A percentile compares a stretch with the other conserved stretches of the same genome.
phyloP scores from a whole-genome alignment of 75 land plant species.

The Larix kaempferi region DNA sequence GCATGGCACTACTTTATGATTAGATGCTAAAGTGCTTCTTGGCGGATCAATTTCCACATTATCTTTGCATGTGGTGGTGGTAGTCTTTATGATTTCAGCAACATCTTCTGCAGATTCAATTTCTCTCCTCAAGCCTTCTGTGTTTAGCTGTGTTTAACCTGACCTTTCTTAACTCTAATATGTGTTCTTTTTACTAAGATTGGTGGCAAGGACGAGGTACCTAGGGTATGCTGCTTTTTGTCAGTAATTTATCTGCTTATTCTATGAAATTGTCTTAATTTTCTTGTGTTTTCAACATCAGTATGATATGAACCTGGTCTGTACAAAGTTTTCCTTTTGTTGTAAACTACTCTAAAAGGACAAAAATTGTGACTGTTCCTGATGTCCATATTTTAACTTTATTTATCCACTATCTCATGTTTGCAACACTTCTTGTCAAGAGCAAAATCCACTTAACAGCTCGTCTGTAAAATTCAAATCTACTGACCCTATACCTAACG shows the following conservation, averaged over 20 bases:
- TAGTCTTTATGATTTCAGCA: neutral
- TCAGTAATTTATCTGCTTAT: no score
- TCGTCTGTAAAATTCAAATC: neutral
- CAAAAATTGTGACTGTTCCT: neutral
- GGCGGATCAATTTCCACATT: neutral
- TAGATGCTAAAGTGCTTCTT: neutral
- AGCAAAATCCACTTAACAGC: neutral
- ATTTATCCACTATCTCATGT: neutral
- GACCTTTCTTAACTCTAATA: no score
- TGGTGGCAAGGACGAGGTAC: no score
- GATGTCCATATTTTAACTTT: slow-evolving; percentile 1
- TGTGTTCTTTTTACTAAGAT: no score
- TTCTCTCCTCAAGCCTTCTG: neutral
- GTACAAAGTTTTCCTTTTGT: no score
- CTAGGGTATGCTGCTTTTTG: no score
- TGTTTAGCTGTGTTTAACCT: neutral
- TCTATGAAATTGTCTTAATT: no score
- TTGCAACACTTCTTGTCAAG: neutral
- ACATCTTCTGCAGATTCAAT: neutral
- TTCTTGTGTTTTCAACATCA: no score
- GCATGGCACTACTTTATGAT: neutral
- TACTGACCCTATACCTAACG: neutral
- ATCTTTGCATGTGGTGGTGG: neutral
- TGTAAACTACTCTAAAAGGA: neutral
- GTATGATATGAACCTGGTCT: no score